Percentiles rank a stretch among this genome's conserved stretches.
Conservation (phyloP, 2,329 filamentous ascomycete species). For the Trichoderma pleuroti region DNA sequence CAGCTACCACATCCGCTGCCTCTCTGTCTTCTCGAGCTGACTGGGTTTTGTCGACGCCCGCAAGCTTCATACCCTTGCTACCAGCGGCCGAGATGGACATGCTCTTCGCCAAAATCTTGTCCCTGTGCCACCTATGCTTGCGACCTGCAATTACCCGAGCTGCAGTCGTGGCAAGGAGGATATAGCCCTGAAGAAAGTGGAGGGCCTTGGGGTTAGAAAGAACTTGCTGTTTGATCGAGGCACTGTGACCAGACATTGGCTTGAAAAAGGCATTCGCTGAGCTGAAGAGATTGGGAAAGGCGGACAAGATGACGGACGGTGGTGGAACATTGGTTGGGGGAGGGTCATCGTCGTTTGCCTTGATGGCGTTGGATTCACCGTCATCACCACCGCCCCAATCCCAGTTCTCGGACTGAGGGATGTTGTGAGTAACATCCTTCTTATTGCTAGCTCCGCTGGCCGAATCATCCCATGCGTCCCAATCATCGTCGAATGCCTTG, state of each 20-base stretch:
- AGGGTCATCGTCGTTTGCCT: conserved; percentile 35
- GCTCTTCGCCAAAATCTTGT: conserved; percentile 76
- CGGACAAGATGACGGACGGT: conserved; percentile 73
- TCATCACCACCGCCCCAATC: conserved; percentile 47
- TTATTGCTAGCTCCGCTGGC: conserved; percentile 27
- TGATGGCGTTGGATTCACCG: conserved; percentile 25
- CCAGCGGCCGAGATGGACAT: conserved; percentile 82
- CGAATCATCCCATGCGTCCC: conserved; percentile 51
- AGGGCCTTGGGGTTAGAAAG: conserved; percentile 60
- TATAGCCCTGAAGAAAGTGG: conserved; percentile 61
- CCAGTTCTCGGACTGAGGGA: conserved; percentile 38
- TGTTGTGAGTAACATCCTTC: conserved; percentile 20
- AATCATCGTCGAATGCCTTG: conserved; percentile 41
- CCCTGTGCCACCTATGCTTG: conserved; percentile 85
- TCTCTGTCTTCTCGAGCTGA: conserved; percentile 80
- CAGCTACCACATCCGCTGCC: conserved; percentile 68
- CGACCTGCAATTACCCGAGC: conserved; percentile 82
- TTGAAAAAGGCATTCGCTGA: conserved; percentile 65
- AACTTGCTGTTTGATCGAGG: conserved; percentile 59
- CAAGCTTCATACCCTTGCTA: conserved; percentile 85
- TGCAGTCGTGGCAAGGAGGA: conserved; percentile 62
- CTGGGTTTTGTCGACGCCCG: conserved; percentile 79
- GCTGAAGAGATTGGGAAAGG: conserved; percentile 69
- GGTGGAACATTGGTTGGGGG: conserved; percentile 87
- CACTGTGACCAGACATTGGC: conserved; percentile 56